Conservation (phyloP, 345 rosid genomes). For the Arabidopsis suecica region DNA sequence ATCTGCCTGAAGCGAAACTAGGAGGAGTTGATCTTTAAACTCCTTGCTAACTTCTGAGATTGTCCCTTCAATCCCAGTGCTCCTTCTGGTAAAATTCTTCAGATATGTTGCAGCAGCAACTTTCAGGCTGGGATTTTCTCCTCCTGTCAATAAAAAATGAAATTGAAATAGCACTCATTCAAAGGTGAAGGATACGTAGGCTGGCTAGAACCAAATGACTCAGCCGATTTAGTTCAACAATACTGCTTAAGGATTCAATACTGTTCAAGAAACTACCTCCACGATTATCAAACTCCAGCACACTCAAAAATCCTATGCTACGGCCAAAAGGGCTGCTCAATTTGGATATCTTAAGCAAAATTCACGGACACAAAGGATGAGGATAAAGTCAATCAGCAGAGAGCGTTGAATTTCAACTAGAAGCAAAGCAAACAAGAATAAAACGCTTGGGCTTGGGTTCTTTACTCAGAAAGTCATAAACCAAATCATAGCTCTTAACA, state of each 20-base stretch:
- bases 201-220: neutral
- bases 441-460: slow-evolving; percentile 4
- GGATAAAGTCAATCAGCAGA: too few species aligned
- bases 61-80: slow-evolving; percentile 44
- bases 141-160: slow-evolving; percentile 49
- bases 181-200: neutral
- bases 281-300: neutral
- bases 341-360: neutral
- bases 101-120: slow-evolving; percentile 81
- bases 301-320: neutral
- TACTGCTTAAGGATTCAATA: slow-evolving; percentile 14
- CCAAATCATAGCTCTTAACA: neutral
- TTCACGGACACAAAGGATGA: neutral
- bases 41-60: slow-evolving; percentile 60
- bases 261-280: neutral
- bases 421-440: neutral
- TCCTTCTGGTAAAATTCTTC: slow-evolving; percentile 69
- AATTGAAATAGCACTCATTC: neutral
- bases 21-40: slow-evolving; percentile 76
- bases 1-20: slow-evolving; percentile 66
- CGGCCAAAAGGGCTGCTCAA: neutral
- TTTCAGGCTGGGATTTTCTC: slow-evolving; percentile 63
- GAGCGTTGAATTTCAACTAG: too few species aligned
- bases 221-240: neutral
- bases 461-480: neutral